Evolutionary conservation across 345 rosid species (phyloP).

Genomic region (Moricandia arvensis): DNA sequence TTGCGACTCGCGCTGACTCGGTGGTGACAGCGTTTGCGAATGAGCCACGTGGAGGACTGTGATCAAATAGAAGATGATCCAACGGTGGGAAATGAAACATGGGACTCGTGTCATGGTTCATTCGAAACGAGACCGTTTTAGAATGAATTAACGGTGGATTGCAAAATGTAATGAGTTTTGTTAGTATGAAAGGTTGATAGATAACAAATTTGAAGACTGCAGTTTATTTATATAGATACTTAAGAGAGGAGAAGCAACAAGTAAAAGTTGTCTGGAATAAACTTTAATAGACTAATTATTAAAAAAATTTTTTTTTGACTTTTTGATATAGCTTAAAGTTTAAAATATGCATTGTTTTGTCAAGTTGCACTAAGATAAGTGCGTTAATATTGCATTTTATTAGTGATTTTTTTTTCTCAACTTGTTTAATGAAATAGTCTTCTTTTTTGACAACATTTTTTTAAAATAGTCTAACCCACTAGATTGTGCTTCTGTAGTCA

Average conservation of each 20-base stretch:
- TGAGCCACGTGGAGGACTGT: conserved; percentile 26
- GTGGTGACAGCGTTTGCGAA: conserved; percentile 26
- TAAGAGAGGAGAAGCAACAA: neutral
- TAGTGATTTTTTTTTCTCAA: neutral
- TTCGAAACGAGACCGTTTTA: conserved; percentile 9
- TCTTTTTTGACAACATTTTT: no score
- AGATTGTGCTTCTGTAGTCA: conserved; percentile 2
- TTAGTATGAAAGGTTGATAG: neutral
- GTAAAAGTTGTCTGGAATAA: neutral
- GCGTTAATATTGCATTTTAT: neutral
- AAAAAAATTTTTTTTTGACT: conserved; percentile 10
- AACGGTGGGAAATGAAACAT: neutral
- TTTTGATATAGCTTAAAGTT: neutral
- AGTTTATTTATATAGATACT: conserved; percentile 10
- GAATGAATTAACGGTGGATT: neutral
- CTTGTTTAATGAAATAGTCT: conserved; percentile 19
- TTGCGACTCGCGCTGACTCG: neutral
- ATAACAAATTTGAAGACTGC: neutral
- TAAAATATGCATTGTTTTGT: neutral
- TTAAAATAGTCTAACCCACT: conserved; percentile 16
- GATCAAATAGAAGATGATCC: neutral
- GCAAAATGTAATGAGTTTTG: neutral
- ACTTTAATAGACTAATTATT: neutral
- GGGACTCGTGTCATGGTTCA: conserved; percentile 21
- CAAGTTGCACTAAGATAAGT: neutral